Base-by-base conservation (phyloP, 768 basidiomycete genomes). In the Leccinum disarticulatum region DNA sequence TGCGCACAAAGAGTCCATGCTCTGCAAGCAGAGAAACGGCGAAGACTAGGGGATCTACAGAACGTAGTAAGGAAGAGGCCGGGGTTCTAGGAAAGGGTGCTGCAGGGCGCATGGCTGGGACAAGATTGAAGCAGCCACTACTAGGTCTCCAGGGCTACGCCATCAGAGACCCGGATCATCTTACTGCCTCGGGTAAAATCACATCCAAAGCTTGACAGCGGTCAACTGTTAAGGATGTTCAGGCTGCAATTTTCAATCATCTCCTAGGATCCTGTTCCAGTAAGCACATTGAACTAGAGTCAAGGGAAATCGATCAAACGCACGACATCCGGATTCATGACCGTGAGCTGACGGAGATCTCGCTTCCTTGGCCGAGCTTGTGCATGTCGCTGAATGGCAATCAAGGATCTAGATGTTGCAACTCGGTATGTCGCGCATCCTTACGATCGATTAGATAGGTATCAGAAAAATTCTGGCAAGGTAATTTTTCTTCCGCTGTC, bases 91-190 rank as follows among this genome's bases (percentile, higher is more conserved):
- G 22, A 22, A 22, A 22, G 22, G 22, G 22, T 22, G 22, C 22
- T 22, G 22, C 22, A 22, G 22, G 22, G 22, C 22, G 33, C 11
- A 67, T 62, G 65, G 67, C 48, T 63, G 76, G 68, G 59, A 47
- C 41, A 43, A 63, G 67, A 63, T 33, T 33, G 33, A 33, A 33
- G 33, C 33, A 33, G 33, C 33, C 33, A 33, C 0, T 5, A 25
- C 25, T 25, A 25, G 25, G 90, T 73, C 81, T 98, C 47, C 93
- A 33, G 79, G 97, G 97, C 61, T 95, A 98, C 79, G 93, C 95
- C 71, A 94, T 93, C 73, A 97, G 96, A 77, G 96, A 95, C 71
- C 93, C 95, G 76, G 95, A 97, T 79, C 79, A 97, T 46, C 81
- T 98, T 61, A 82, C 93, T 66, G 93, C 95, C 6, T 93, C 93